Conservation (phyloP, 352 stramenopile genomes). For the Globisporangium takayamanum region DNA sequence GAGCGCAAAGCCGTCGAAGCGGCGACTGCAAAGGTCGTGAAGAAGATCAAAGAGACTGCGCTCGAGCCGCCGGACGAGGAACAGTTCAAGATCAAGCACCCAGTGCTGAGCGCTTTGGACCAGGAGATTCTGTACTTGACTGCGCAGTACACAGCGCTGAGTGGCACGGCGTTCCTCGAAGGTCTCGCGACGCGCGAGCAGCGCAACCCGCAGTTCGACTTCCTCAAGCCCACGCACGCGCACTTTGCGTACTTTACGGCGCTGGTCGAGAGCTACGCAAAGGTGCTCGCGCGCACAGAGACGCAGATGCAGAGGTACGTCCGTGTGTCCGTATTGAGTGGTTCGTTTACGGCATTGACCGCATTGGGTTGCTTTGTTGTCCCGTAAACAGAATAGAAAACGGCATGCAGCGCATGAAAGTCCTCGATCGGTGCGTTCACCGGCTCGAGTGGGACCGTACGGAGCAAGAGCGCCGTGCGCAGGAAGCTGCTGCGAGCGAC, state of each 20-base stretch:
- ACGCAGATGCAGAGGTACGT: conserved; percentile 57
- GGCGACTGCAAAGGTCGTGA: conserved; percentile 76
- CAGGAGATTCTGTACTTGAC: conserved; percentile 98
- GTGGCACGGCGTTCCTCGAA: conserved; percentile 92
- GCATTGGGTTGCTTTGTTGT: background rate
- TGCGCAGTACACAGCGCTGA: conserved; percentile 96
- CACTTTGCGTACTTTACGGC: conserved; percentile 98
- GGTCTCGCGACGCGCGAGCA: conserved; percentile 93
- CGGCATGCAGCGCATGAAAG: conserved; percentile 77
- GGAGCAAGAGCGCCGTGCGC: conserved; percentile 66
- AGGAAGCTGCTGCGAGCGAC: conserved; percentile 66
- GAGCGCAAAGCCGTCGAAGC: conserved; percentile 83
- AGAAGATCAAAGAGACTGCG: conserved; percentile 91
- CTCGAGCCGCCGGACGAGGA: conserved; percentile 56
- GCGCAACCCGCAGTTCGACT: conserved; percentile 96
- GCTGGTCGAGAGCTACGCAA: conserved; percentile 95
- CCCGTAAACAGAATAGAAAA: conserved; percentile 37
- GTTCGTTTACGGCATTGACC: background rate
- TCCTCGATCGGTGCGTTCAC: conserved; percentile 82
- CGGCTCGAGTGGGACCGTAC: conserved; percentile 74
- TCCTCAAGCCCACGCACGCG: conserved; percentile 95
- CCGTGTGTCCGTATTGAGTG: background rate
- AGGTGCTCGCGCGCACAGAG: conserved; percentile 75
- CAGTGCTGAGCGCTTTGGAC: conserved; percentile 88
- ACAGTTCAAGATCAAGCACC: conserved; percentile 86